Percentiles rank a stretch among this genome's conserved stretches.
Evolutionary conservation across 73 alveolate genomes (phyloP).

Genomic region (Paramecium caudatum): DNA sequence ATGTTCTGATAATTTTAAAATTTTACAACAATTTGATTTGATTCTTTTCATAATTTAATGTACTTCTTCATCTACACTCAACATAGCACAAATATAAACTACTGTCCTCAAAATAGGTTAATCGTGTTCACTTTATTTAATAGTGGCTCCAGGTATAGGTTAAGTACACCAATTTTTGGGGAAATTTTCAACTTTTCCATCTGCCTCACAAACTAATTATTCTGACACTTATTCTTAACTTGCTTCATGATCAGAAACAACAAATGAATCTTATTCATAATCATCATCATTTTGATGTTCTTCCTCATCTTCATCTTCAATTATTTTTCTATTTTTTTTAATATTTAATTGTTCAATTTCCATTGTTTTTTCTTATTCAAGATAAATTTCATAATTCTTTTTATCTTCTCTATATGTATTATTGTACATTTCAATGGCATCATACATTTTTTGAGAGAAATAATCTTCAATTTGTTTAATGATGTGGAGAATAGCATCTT

Average conservation of each 20-base stretch:
- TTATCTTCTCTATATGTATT: constrained; percentile 57
- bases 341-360: not conserved
- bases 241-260: constrained; percentile 28
- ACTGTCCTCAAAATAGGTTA: constrained; percentile 24
- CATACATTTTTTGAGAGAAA: constrained; percentile 27
- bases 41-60: constrained; percentile 4
- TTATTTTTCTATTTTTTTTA: not conserved
- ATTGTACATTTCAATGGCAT: not conserved
- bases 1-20: constrained; percentile 30
- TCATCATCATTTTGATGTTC: constrained; percentile 3
- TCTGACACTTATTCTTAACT: not conserved
- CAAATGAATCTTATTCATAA: constrained; percentile 64
- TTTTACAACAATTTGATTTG: constrained; percentile 46
- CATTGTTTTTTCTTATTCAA: not conserved
- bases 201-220: constrained; percentile 35
- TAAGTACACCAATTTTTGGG: not conserved
- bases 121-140: not conserved
- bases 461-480: not conserved
- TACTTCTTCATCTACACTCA: constrained; percentile 68
- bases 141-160: not conserved
- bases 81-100: constrained; percentile 3
- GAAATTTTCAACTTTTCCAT: constrained; percentile 54
- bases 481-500: not conserved
- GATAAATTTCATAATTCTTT: constrained; percentile 34
- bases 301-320: constrained; percentile 72